Base-by-base conservation (phyloP, 2,329 filamentous ascomycete species). In the Ascochyta clinopodiicola region DNA sequence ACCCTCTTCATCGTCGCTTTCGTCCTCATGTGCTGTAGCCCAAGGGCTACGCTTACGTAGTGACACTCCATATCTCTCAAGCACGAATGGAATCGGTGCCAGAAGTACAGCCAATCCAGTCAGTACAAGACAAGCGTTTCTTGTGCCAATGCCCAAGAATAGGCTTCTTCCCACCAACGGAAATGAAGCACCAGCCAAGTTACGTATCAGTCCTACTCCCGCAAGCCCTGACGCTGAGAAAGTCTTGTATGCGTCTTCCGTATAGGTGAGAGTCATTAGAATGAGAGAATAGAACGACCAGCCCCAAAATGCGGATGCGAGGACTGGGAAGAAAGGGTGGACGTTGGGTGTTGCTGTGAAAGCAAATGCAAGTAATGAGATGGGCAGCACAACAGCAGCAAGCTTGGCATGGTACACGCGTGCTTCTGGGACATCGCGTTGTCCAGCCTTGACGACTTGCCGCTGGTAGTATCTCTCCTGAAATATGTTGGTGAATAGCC, bases 201-300 rank as follows among this genome's bases (percentile, higher is more conserved):
- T 78, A 3, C 75, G 62, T 10, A 75, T 63, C 6, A 78, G 56
- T 7, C 75, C 75, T 10, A 78, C 75, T 0, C 75, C 77, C 13
- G 77, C 77, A 5, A 79, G 69, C 1, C 77, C 77, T 15, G 72
- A 76, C 4, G 78, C 77, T 9, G 75, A 77, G 56, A 73, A 78
- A 2, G 75, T 71, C 62, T 79, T 78, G 57, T 82, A 82, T 6
- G 78, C 76, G 56, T 82, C 80, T 48, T 81, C 79, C 2, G 79
- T 80, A 56, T 80, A 82, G 4, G 77, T 79, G 32, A 81, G 75
- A 1, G 79, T 79, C 73, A 80, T 81, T 3, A 83, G 70, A 42
- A 82, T 82, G 0, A 83, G 72, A 1, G 78, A 78, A 47, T 82
- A 81, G 58, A 83, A 82, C 4, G 76, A 78, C 70, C 79, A 81